Evolutionary conservation across 23 red algal genomes (phyloP), one percentile per base, ranked within the genome.

Genomic region (Gracilaria gracilis): DNA sequence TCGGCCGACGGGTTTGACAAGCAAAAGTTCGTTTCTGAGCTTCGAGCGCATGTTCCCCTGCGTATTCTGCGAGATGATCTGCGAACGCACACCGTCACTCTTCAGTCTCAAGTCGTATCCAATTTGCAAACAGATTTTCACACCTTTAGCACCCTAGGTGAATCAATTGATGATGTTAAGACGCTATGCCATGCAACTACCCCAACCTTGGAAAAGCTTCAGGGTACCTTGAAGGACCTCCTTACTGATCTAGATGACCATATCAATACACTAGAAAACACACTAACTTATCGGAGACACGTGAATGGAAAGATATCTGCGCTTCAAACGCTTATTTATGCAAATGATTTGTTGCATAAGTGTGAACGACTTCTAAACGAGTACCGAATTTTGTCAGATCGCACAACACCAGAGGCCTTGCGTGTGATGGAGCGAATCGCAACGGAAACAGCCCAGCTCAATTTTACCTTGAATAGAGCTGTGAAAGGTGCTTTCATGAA

Each of bases 11-110:
- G 64, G 16, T 82, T 82, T 62, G 17, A 82, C 23, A 27, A 74
- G 16, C 87, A 81, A 55, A 59, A 74, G 44, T 96, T 96, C 67
- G 71, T 96, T 23, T 36, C 87, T 12, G 64, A 69, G 14, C 70
- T 76, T 44, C 94, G 94, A 0, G 24, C 42, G 14, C 80, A 70
- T 15, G 88, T 88, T 31, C 94, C 94, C 7, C 81, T 96, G 27
- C 78, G 80, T 33, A 62, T 90, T 46, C 29, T 96, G 24, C 94
- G 94, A 31, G 87, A 90, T 61, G 94, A 92, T 73, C 71, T 96
- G 5, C 78, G 82, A 35, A 29, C 77, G 31, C 82, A 86, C 69
- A 46, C 79, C 17, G 61, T 47, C 31, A 32, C 76, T 57, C 34
- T 96, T 5, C 70, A 73, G 65, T 38, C 84, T 29, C 50, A 86